Base-by-base conservation (phyloP, 2,329 filamentous ascomycete species). In the Periconia sp. region DNA sequence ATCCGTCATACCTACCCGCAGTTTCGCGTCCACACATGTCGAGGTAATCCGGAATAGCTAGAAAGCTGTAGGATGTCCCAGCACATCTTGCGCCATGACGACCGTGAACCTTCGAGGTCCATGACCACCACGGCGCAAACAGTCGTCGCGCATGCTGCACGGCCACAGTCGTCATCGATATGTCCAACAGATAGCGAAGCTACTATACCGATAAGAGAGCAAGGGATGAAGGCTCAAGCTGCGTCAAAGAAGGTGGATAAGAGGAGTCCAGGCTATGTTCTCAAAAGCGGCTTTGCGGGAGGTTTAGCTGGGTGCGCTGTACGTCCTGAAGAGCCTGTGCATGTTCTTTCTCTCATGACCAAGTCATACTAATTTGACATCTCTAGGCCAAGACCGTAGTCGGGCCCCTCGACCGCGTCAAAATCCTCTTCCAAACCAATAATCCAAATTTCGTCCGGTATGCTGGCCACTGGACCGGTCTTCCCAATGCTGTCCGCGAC, bases 351-450 rank as follows among this genome's bases (percentile, higher is more conserved):
- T 23, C 26, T 24, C 23, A 19, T 22, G 12, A 24, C n/a, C 29
- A 33, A 18, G 16, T 19, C 22, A 40, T 22, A 48, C 50, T 53
- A 42, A 57, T 23, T 11, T 33, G 4, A 23, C 42, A 19, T 18
- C 26, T 12, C 39, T 58, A 96, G 91, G 94, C 88, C 49, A 99
- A 99, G 78, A 96, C 92, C 0, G 78, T 95, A 5, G 95, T 99
- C 25, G 94, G 91, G 17, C 94, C 94, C 17, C 87, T 99, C 52
- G 94, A 99, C 73, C 87, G 94, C 55, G 94, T 99, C 63, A 99
- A 99, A 74, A 99, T 99, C 65, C 87, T 99, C 43, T 97, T 99
- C 74, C 94, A 99, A 70, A 88, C 94, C 38, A 90, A 88, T 63
- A 96, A 94, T 63, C 94, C 94, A 3, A 87, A 94, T 57, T 99